Percentiles rank a stretch among this genome's conserved stretches.
Evolutionary conservation across 2,329 filamentous ascomycete genomes (phyloP).

Genomic region (Apiospora phragmitis): DNA sequence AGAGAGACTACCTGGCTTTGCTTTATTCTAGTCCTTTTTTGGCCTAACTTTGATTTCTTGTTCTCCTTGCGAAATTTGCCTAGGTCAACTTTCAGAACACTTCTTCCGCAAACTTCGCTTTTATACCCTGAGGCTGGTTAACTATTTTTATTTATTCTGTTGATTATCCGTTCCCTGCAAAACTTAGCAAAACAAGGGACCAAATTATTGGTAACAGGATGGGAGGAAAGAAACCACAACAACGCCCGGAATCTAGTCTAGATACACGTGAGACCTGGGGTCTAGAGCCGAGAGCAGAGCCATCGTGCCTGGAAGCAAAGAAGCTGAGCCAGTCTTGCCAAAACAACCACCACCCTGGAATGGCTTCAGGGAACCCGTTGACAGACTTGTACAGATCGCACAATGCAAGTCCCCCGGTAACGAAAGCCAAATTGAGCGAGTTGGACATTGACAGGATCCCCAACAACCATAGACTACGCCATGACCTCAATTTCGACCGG

Average conservation of each 20-base stretch:
- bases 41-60: too few relatives aligned
- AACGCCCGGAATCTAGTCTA: constrained; percentile 31
- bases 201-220: constrained; percentile 33
- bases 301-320: constrained; percentile 25
- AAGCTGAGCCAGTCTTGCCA: constrained; percentile 25
- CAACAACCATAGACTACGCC: too few relatives aligned
- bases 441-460: constrained; percentile 87
- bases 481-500: constrained; percentile 94
- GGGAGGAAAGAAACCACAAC: constrained; percentile 27
- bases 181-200: constrained; percentile 26
- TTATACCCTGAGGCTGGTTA: too few relatives aligned
- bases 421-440: constrained; percentile 80
- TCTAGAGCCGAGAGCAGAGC: constrained; percentile 28
- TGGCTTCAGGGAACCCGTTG: too few relatives aligned
- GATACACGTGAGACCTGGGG: constrained; percentile 32
- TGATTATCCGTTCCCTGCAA: neutral
- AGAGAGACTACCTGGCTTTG: too few relatives aligned
- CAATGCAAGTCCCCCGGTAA: constrained; percentile 74
- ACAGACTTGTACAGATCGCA: constrained; percentile 17
- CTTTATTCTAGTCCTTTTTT: too few relatives aligned
- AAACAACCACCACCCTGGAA: constrained; percentile 18
- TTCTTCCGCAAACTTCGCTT: too few relatives aligned
- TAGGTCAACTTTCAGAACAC: too few relatives aligned
- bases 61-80: too few relatives aligned
- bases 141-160: too few relatives aligned